These are phyloP conservation scores for Paspalum notatum DNA, from an alignment of 176 grass and related monocot genomes.

Conservation along the genomic window DNA sequence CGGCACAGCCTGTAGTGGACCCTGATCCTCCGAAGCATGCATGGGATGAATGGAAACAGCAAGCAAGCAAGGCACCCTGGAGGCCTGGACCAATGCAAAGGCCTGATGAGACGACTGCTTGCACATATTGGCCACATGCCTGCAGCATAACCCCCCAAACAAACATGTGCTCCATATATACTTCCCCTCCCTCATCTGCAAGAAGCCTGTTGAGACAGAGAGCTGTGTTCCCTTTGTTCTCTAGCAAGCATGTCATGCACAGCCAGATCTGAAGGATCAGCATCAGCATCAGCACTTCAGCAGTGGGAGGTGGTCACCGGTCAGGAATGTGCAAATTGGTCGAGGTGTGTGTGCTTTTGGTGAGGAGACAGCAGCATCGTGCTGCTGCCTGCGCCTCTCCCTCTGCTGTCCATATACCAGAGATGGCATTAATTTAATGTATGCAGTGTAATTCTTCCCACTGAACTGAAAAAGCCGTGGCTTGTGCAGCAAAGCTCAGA, in stretches of 20 bases:
- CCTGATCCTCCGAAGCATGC: neutral
- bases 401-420: neutral
- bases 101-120: neutral
- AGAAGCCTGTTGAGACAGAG: neutral
- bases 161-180: neutral
- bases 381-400: neutral
- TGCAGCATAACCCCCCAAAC: neutral
- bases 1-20: conserved; percentile 24
- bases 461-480: neutral
- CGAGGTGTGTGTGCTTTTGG: neutral
- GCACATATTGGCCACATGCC: conserved; percentile 31
- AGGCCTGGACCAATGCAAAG: neutral
- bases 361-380: neutral
- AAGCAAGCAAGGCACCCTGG: conserved; percentile 10
- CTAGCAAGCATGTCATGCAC: neutral
- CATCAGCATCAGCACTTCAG: neutral
- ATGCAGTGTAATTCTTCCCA: neutral
- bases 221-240: neutral
- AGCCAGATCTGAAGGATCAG: conserved; percentile 5
- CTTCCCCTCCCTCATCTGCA: neutral
- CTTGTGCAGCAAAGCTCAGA: neutral
- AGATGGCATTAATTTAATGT: neutral
- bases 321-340: neutral
- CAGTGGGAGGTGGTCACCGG: too few relatives aligned
- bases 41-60: neutral